Conservation (phyloP, 805 yeast species). For the Naumovozyma baii region DNA sequence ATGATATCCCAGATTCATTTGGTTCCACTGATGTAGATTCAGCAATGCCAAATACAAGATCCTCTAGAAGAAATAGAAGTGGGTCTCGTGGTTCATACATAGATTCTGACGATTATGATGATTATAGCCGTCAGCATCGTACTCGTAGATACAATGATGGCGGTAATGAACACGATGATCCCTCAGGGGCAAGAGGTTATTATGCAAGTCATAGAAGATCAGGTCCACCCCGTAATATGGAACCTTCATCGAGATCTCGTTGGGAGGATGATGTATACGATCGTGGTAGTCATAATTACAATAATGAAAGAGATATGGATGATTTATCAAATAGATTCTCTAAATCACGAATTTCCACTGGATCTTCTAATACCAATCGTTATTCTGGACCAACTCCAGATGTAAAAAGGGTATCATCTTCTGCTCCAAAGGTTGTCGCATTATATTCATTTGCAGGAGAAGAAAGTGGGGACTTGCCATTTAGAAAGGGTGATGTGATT, state of each 20-base stretch:
- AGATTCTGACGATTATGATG: constrained; percentile 19
- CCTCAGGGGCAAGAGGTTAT: constrained; percentile 36
- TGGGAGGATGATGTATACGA: constrained; percentile 91
- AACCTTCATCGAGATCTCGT: constrained; percentile 32
- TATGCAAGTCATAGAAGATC: constrained; percentile 25
- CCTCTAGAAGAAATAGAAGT: constrained; percentile 22
- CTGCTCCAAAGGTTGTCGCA: constrained; percentile 77
- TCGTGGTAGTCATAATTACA: too few relatives aligned
- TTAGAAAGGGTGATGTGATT: constrained; percentile 89
- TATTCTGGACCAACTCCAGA: constrained; percentile 3
- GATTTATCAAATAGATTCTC: constrained; percentile 33
- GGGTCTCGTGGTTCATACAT: constrained; percentile 18
- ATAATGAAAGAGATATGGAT: constrained; percentile 22
- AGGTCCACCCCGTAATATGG: constrained; percentile 8
- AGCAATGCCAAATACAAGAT: constrained; percentile 20
- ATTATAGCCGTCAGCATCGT: constrained; percentile 9
- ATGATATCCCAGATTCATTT: constrained; percentile 42
- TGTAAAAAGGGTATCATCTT: constrained; percentile 11
- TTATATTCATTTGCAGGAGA: constrained; percentile 84
- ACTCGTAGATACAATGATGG: constrained; percentile 5
- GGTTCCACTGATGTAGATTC: constrained; percentile 29
- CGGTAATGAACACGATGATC: constrained; percentile 21
- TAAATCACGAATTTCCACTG: constrained; percentile 30
- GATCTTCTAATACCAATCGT: constrained; percentile 29
- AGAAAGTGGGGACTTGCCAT: constrained; percentile 83